A percentile compares a stretch with the other conserved stretches of the same genome.
phyloP scores from a whole-genome alignment of 352 stramenopile genomes.

The Phytophthora pistaciae region DNA sequence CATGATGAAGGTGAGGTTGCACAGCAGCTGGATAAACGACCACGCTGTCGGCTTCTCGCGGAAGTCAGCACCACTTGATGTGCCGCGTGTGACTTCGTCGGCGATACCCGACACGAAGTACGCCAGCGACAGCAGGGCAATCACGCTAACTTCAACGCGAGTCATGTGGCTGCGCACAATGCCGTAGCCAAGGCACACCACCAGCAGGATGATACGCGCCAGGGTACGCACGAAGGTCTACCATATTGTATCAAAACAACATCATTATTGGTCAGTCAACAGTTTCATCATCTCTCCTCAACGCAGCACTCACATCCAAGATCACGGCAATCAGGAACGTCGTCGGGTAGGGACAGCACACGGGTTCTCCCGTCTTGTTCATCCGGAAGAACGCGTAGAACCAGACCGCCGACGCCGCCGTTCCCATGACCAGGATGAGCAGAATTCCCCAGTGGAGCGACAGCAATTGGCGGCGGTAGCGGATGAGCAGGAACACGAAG shows the following conservation, averaged over 20 bases:
- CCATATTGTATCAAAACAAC: slow-evolving; percentile 2
- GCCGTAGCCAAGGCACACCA: slow-evolving; percentile 92
- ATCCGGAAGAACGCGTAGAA: slow-evolving; percentile 89
- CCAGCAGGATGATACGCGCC: slow-evolving; percentile 84
- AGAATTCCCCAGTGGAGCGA: slow-evolving; percentile 88
- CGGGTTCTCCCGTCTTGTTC: slow-evolving; percentile 90
- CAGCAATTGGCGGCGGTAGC: slow-evolving; percentile 77
- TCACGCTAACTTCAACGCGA: slow-evolving; percentile 56
- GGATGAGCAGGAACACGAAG: slow-evolving; percentile 76
- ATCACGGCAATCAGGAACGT: slow-evolving; percentile 86
- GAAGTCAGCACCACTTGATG: slow-evolving; percentile 82
- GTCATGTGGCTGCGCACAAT: slow-evolving; percentile 81
- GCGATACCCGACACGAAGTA: slow-evolving; percentile 84
- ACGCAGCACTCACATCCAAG: slow-evolving; percentile 59
- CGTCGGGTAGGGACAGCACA: slow-evolving; percentile 91
- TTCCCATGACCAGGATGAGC: slow-evolving; percentile 82
- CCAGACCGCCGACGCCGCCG: slow-evolving; percentile 67
- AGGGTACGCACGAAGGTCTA: slow-evolving; percentile 85
- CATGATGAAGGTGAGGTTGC: slow-evolving; percentile 91
- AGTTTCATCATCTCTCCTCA: background rate
- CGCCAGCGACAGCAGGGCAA: slow-evolving; percentile 70
- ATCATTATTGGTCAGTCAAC: slow-evolving; percentile 4
- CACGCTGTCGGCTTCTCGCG: slow-evolving; percentile 82
- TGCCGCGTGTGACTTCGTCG: slow-evolving; percentile 83
- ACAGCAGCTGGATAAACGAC: slow-evolving; percentile 88